Conservation (phyloP, 106 monocot species). For the Dendrobium chrysotoxum region DNA sequence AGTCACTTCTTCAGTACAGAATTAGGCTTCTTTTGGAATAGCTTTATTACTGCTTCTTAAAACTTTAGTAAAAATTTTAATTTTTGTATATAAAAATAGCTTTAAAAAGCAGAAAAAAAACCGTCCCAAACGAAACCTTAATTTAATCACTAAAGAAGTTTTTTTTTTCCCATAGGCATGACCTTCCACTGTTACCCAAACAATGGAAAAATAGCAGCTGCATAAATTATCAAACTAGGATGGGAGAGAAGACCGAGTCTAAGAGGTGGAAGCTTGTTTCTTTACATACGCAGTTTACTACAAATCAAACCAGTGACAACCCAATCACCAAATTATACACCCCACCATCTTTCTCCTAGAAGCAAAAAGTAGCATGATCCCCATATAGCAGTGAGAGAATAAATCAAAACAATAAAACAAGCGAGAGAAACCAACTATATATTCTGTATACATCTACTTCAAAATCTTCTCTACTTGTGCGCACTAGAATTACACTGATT, state of each 20-base stretch:
- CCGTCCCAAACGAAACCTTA: too few relatives aligned
- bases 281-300: not conserved
- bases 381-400: constrained; percentile 2
- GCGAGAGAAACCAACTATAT: not conserved
- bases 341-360: not conserved
- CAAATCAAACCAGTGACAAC: not conserved
- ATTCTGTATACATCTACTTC: constrained; percentile 1
- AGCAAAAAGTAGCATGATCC: not conserved
- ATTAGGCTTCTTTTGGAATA: too few relatives aligned
- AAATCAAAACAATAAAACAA: not conserved
- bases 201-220: not conserved
- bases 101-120: too few relatives aligned
- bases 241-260: not conserved
- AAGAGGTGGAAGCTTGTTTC: not conserved
- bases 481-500: constrained; percentile 21
- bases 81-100: too few relatives aligned
- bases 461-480: constrained; percentile 19
- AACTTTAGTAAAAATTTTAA: too few relatives aligned
- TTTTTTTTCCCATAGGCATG: too few relatives aligned
- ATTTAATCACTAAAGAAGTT: too few relatives aligned
- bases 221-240: not conserved
- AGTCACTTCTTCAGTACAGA: too few relatives aligned
- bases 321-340: constrained; percentile 8
- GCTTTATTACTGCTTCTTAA: too few relatives aligned
- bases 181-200: too few relatives aligned